Base-by-base conservation (phyloP, 768 basidiomycete genomes). In the Leccinum boreale region DNA sequence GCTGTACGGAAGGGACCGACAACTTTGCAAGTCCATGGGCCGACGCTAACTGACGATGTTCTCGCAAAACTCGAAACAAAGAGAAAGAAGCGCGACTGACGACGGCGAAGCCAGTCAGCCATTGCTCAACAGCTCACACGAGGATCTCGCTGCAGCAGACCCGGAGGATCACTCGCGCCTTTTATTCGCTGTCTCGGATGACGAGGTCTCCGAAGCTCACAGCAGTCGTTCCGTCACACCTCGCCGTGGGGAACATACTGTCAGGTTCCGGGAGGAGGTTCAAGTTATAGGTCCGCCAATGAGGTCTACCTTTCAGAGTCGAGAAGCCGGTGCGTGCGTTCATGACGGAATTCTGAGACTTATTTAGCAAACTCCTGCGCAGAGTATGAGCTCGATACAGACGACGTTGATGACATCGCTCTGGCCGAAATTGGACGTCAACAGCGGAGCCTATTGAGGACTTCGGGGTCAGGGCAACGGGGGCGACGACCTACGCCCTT, bases 351-450 rank as follows among this genome's bases (percentile, higher is more conserved):
- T 48, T 36, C 33, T 50, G 57, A 50, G 42, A 19, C 52, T 46
- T 29, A 15, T 31, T 56, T 68, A 50, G 61, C 54, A 21, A 59
- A 47, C 59, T 36, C 50, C 2, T 46, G 29, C 50, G 5, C 64
- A 94, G 92, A 90, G 67, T 96, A 79, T 70, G 94, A 95, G 12
- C 81, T 90, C 19, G 93, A 95, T 67, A 78, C 84, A 0, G 92
- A 94, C 70, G 91, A 92, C 21, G 73, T 94, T 12, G 90, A 92
- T 54, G 86, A 86, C 63, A 59, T 74, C 0, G 44, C 70, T 29
- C 62, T 73, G 42, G 64, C 64, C 3, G 71, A 74, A 42, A 67
- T 73, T 42, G 72, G 61, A 46, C 71, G 58, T 39, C 65, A 69
- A 29, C 70, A 73, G 26, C 72, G 60, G 36, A 62, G 59, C 31